Base-by-base conservation (phyloP, 352 stramenopile species). In the Globisporangium nagaii region DNA sequence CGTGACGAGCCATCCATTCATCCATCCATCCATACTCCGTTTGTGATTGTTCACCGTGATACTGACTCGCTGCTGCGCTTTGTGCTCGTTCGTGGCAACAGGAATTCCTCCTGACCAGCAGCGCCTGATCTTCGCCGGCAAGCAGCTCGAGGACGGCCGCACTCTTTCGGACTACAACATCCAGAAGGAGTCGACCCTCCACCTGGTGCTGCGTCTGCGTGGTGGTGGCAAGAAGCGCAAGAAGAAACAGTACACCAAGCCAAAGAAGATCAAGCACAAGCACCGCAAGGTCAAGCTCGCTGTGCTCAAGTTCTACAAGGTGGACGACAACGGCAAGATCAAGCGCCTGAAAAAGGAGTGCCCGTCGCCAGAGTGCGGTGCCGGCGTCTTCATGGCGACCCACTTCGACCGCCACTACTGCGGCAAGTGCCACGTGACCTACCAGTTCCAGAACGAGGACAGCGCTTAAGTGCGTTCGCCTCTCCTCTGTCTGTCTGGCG, bases 181-280 rank as follows among this genome's bases (percentile, higher is more conserved):
- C 75, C 88, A 97, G 81, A 96, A 98, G 77, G 96, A 99, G 83
- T 92, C 88, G 36, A 99, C 96, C 12, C 79, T 99, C 6, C 95
- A 99, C 79, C 79, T 99, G 54, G 97, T 99, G 59, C 79, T 99
- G 19, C 87, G 96, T 69, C 82, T 99, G 46, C 84, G 92, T 63
- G 93, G 93, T 82, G 86, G 88, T 87, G 95, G 94, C 73, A 98
- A 98, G 92, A 99, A 99, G 92, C 93, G 95, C 65, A 99, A 99
- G 87, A 99, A 99, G 93, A 99, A 99, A 91, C 81, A 93, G 61
- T 99, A 98, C 93, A 99, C 93, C 74, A 99, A 98, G 89, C 97
- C 97, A 60, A 99, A 99, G 95, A 99, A 99, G 94, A 95, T 96
- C 58, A 96, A 96, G 72, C 89, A 97, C 88, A 96, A 97, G 77